Percentiles rank a stretch among this genome's conserved stretches.
These are phyloP conservation scores for Aegilops bicornis DNA, from an alignment of 176 grass and related monocot genomes.

Conservation along the genomic window DNA sequence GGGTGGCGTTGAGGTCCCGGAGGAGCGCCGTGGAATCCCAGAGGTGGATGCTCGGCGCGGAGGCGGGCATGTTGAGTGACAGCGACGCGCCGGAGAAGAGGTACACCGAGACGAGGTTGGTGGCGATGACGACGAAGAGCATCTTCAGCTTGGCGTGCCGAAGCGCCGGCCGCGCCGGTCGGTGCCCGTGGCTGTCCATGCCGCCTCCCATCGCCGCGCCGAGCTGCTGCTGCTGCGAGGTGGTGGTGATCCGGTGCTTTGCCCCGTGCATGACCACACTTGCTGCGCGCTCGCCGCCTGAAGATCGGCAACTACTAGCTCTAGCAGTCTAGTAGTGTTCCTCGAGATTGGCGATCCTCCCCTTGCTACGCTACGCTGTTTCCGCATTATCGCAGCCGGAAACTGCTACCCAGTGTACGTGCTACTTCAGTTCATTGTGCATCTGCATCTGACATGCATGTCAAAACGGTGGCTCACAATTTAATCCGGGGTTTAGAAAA, in stretches of 20 bases:
- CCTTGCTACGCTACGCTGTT: slow-evolving; percentile 1
- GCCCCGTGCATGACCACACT: slow-evolving; percentile 30
- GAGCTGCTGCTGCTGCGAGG: not conserved
- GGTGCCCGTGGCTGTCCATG: not conserved
- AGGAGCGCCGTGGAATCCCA: slow-evolving; percentile 60
- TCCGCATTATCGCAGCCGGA: not conserved
- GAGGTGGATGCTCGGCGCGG: slow-evolving; percentile 68
- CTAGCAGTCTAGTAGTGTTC: slow-evolving; percentile 1
- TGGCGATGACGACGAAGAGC: slow-evolving; percentile 57
- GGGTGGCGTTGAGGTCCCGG: slow-evolving; percentile 63
- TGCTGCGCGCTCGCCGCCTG: too few relatives aligned
- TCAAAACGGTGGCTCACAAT: not conserved
- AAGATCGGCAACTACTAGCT: not conserved
- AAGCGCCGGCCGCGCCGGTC: not conserved
- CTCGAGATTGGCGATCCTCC: slow-evolving; percentile 27
- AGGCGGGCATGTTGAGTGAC: slow-evolving; percentile 45
- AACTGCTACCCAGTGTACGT: not conserved
- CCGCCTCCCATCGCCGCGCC: slow-evolving; percentile 11
- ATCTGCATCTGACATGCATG: not conserved
- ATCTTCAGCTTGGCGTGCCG: slow-evolving; percentile 55
- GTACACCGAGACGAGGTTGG: slow-evolving; percentile 76
- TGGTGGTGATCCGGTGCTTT: slow-evolving; percentile 29
- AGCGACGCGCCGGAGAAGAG: slow-evolving; percentile 72
- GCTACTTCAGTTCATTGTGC: not conserved
- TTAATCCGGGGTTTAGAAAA: not conserved